These are phyloP conservation scores for Cyberlindnera meyerae DNA, from an alignment of 805 yeast genomes.

Conservation along the genomic window DNA sequence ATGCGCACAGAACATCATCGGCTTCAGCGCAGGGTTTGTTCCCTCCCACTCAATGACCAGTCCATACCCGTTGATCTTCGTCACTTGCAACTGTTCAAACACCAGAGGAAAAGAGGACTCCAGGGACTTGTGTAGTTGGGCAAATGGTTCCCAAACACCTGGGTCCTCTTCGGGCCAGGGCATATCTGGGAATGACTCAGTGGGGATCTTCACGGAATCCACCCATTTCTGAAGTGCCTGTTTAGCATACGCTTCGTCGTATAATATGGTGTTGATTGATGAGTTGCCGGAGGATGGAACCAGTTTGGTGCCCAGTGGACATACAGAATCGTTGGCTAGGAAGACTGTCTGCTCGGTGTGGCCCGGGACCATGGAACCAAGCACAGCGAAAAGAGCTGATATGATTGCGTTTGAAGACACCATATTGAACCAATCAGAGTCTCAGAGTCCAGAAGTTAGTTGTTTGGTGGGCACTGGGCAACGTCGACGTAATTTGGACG, in stretches of 20 bases:
- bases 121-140: slow-evolving; percentile 44
- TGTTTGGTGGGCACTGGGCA: no score
- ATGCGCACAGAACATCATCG: slow-evolving; percentile 70
- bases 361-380: no score
- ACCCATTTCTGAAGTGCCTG: slow-evolving; percentile 31
- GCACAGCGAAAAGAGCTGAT: no score
- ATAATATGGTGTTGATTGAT: slow-evolving; percentile 27
- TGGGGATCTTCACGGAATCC: slow-evolving; percentile 60
- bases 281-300: slow-evolving; percentile 15
- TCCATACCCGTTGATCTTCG: slow-evolving; percentile 58
- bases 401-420: no score
- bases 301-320: background rate
- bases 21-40: slow-evolving; percentile 44
- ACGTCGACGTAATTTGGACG: no score
- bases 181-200: slow-evolving; percentile 55
- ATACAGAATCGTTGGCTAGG: background rate
- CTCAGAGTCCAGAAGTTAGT: no score
- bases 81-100: slow-evolving; percentile 43
- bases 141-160: slow-evolving; percentile 32
- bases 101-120: slow-evolving; percentile 52
- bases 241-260: slow-evolving; percentile 31
- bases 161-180: slow-evolving; percentile 29
- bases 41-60: slow-evolving; percentile 66
- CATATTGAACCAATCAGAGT: no score
- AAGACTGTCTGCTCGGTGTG: background rate